Evolutionary conservation across 148 eudicot species (phyloP), one percentile per base, ranked within the genome.

Genomic region (Hydrangea macrophylla): DNA sequence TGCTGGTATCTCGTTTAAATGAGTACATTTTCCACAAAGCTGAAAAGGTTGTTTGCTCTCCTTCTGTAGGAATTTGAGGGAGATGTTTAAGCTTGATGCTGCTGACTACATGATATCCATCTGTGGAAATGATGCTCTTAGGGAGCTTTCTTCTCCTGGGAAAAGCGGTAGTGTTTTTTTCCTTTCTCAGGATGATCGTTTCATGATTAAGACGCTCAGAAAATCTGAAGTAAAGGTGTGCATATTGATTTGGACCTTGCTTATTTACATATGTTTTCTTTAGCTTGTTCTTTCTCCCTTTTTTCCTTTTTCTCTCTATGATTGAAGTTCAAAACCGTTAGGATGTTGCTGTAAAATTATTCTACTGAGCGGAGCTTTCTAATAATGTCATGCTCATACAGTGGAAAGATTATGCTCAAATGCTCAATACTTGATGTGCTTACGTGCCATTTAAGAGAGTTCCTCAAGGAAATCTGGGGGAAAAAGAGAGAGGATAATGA

Each of bases 71-170:
- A 85, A 89, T 69, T 78, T 94, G 79, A 91, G 99, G 75, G 96
- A 94, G 76, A 83, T 94, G 91, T 94, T 94, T 83, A 87, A 83
- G 81, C 91, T 94, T 75, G 99, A 94, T 80, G 87, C 97, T 81
- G 99, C 96, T 51, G 96, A 91, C 72, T 94, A 94, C 81, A 94
- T 94, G 99, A 87, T 94, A 84, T 90, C 99, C 50, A 89, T 94
- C 55, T 94, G 99, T 78, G 99, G 99, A 67, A 94, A 89, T 77
- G 99, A 91, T 78, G 89, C 96, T 42, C 81, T 94, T 40, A 81
- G 99, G 81, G 97, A 94, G 73, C 84, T 94, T 65, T 94, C 99
- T 26, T 94, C 99, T 69, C 96, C 99, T 15, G 99, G 99, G 35
- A 94, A 94, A 79, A 94, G 99, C 64, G 99, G 99, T 18, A 90